A percentile compares a stretch with the other conserved stretches of the same genome.
Evolutionary conservation across 169 alveolate genomes (phyloP).

Genomic region (Plasmodium chabaudi): DNA sequence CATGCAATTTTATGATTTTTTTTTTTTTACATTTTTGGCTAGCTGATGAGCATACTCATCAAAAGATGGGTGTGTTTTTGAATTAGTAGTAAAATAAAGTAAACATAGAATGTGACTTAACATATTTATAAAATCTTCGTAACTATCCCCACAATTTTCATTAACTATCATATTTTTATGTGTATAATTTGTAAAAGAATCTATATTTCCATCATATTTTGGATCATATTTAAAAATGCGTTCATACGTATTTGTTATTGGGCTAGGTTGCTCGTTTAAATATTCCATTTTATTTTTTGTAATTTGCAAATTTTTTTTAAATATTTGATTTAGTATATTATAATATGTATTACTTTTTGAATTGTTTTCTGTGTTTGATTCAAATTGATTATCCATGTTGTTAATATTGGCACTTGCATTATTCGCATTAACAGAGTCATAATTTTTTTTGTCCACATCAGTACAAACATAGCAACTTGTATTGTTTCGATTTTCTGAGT

Average conservation of each 20-base stretch:
- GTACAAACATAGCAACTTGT: background rate
- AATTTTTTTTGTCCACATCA: background rate
- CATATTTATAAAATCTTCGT: conserved; percentile 45
- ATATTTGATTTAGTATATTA: conserved; percentile 48
- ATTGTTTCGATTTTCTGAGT: background rate
- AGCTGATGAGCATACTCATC: conserved; percentile 50
- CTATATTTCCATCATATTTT: conserved; percentile 18
- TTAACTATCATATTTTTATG: background rate
- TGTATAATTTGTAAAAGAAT: background rate
- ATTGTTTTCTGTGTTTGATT: background rate
- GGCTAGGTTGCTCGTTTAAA: background rate
- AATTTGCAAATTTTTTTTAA: conserved; percentile 46
- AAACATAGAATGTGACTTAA: conserved; percentile 41
- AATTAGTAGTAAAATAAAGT: conserved; percentile 50
- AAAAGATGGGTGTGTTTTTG: conserved; percentile 57
- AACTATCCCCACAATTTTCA: conserved; percentile 15
- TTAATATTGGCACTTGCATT: background rate
- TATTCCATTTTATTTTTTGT: conserved; percentile 34
- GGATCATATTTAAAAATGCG: background rate
- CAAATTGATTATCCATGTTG: background rate
- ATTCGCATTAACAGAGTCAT: background rate
- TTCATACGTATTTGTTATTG: background rate
- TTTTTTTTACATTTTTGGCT: conserved; percentile 63
- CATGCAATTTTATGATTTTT: conserved; percentile 19
- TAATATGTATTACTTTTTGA: conserved; percentile 35